These are phyloP conservation scores for Pseudopyricularia javanii DNA, from an alignment of 2,329 filamentous ascomycete species.

Conservation along the genomic window DNA sequence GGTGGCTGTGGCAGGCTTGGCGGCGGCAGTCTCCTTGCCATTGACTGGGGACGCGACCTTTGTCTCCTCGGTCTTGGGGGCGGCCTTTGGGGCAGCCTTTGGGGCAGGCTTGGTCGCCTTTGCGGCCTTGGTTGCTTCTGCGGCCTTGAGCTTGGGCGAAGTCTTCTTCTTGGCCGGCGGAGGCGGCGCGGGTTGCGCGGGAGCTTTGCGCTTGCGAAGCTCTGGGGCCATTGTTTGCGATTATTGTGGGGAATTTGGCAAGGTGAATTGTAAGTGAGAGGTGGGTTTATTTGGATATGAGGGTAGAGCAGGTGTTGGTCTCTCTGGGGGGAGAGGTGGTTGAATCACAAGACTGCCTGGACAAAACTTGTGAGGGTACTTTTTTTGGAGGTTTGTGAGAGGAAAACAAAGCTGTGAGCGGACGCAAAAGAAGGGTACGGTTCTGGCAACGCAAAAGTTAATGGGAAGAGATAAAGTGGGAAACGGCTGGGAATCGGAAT, in stretches of 20 bases:
- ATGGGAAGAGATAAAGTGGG: conserved; percentile 2
- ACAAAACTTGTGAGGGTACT: too few species aligned
- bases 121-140: conserved; percentile 14
- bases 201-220: conserved; percentile 50
- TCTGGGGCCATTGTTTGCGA: conserved; percentile 36
- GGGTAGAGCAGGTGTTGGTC: too few species aligned
- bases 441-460: background rate
- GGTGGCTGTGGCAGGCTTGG: conserved; percentile 12
- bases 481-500: conserved; percentile 1
- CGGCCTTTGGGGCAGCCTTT: conserved; percentile 8
- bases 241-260: conserved; percentile 7
- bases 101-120: conserved; percentile 6
- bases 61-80: conserved; percentile 6
- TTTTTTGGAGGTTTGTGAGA: background rate
- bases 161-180: conserved; percentile 31
- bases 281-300: too few species aligned
- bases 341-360: too few species aligned
- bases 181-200: conserved; percentile 30
- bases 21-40: conserved; percentile 8
- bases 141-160: conserved; percentile 11
- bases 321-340: too few species aligned
- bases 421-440: background rate
- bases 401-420: background rate
- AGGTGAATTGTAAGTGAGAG: background rate
- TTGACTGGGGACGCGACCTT: conserved; percentile 13